These are phyloP conservation scores for Penicillium herquei DNA, from an alignment of 495 filamentous ascomycete species.

Conservation along the genomic window DNA sequence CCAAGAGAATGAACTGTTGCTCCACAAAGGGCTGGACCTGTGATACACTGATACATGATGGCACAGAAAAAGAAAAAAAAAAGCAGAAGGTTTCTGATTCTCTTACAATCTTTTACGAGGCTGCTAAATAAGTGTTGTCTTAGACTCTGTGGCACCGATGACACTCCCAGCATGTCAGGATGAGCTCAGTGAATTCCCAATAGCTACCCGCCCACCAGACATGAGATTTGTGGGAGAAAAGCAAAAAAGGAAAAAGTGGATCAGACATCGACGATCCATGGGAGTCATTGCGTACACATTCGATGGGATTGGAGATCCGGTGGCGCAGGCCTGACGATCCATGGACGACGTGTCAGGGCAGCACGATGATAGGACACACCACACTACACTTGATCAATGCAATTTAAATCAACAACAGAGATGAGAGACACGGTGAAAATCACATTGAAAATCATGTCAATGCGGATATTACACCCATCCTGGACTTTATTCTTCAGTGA, in stretches of 20 bases:
- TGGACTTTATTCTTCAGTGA: not conserved
- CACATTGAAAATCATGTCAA: no score
- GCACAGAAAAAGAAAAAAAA: not conserved
- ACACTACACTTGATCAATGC: not conserved
- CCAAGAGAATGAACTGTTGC: not conserved
- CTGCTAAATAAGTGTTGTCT: not conserved
- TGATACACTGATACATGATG: not conserved
- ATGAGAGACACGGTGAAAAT: no score
- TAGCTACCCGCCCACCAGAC: not conserved
- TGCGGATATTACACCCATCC: no score
- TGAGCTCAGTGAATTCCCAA: not conserved
- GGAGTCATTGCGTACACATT: not conserved
- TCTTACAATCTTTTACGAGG: not conserved
- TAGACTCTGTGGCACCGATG: not conserved
- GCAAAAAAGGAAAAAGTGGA: not conserved
- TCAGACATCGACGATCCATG: not conserved
- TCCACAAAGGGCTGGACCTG: slow-evolving; percentile 10
- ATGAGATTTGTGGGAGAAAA: slow-evolving; percentile 1
- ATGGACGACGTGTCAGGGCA: slow-evolving; percentile 2
- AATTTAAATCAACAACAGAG: no score
- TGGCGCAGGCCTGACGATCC: not conserved
- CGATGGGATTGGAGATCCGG: slow-evolving; percentile 8
- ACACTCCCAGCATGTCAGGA: not conserved
- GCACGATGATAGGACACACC: not conserved
- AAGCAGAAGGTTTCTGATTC: not conserved